Evolutionary conservation across 768 basidiomycete genomes (phyloP), one percentile per base, ranked within the genome.

Genomic region (Terana coerulea): DNA sequence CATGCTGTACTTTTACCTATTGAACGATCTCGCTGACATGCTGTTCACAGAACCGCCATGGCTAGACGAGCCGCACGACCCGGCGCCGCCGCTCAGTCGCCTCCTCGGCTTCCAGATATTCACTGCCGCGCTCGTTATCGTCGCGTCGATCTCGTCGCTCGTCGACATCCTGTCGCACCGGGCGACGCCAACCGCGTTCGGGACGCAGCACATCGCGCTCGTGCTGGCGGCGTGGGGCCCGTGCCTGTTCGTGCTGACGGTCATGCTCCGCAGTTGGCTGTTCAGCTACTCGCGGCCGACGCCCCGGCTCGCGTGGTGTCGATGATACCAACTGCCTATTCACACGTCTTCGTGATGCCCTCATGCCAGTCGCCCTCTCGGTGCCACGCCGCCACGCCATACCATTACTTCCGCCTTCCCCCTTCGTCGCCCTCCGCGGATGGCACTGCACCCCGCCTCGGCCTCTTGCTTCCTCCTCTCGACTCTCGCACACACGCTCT

Each of bases 181-280:
- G 49, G 73, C 77, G 5, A 76, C 79, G 21, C 81, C 84, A 2
- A 65, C 75, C 12, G 67, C 83, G 3, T 77, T 87, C 57, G 84
- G 83, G 24, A 78, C 83, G 25, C 84, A 87, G 53, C 81, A 87
- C 61, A 60, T 87, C 49, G 79, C 81, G 33, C 61, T 86, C 39
- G 58, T 86, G 15, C 64, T 84, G 22, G 73, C 70, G 8, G 81
- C 73, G 9, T 86, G 83, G 84, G 79, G 74, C 5, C 84, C 84
- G 7, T 67, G 69, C 9, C 29, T 86, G 19, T 60, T 83, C 30
- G 79, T 85, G 57, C 75, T 83, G 77, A 49, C 42, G 22, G 14
- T 40, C 5, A 21, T 37, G 25, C 36, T 35, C 37, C 33, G n/a
- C 33, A 3, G 31, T 15, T n/a, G 8, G n/a, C 10, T 25, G 19